These are phyloP conservation scores for Teratosphaeria destructans DNA, from an alignment of 2,329 filamentous ascomycete species.

Conservation along the genomic window DNA sequence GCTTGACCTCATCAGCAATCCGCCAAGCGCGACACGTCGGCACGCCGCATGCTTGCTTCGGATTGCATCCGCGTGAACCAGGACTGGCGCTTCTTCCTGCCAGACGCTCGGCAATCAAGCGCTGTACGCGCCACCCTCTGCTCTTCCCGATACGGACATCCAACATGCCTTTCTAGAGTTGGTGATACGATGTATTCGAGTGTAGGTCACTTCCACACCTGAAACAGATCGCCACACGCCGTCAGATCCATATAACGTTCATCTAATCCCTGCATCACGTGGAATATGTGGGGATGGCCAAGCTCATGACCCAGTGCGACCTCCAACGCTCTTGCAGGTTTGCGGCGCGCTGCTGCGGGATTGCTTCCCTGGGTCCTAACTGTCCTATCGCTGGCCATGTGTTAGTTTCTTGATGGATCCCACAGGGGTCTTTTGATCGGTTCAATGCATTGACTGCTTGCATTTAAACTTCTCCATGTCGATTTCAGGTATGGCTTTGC, in stretches of 20 bases:
- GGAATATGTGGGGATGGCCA: not conserved
- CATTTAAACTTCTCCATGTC: not conserved
- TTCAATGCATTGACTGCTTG: not conserved
- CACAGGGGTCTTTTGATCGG: not conserved
- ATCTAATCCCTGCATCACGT: not conserved
- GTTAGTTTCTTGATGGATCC: not conserved
- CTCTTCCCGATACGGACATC: no score
- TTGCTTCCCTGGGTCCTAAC: not conserved
- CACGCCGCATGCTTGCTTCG: not conserved
- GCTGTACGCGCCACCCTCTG: no score
- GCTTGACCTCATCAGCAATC: not conserved
- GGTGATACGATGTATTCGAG: not conserved
- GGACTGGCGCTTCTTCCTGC: not conserved
- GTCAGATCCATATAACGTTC: not conserved
- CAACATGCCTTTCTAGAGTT: not conserved
- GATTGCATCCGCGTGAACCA: not conserved
- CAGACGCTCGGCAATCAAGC: not conserved
- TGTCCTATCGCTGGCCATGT: not conserved
- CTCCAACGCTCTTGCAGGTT: not conserved
- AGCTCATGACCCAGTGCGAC: not conserved
- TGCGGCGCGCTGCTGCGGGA: not conserved
- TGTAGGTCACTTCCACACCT: not conserved
- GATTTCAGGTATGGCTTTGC: not conserved
- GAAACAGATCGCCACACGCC: not conserved
- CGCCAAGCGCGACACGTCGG: not conserved